Conservation (phyloP, 768 basidiomycete genomes). For the Dacryopinax primogenitus region DNA sequence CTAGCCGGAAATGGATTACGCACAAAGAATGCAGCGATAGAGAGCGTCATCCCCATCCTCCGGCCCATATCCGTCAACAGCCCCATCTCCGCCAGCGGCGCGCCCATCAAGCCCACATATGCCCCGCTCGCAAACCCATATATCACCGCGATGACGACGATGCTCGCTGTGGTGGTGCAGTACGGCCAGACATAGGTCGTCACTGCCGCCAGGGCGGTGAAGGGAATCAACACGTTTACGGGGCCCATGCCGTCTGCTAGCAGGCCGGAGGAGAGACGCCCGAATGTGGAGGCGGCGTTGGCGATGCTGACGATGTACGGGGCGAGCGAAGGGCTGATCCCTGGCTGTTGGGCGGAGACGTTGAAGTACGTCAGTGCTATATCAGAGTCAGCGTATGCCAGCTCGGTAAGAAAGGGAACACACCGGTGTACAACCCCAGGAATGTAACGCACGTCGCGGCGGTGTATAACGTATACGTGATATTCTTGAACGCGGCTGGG, state of each 20-base stretch:
- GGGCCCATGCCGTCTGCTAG: slow-evolving; percentile 33
- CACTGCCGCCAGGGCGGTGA: slow-evolving; percentile 41
- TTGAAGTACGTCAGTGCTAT: slow-evolving; percentile 20
- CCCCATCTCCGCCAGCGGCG: slow-evolving; percentile 14
- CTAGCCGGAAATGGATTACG: too few relatives aligned
- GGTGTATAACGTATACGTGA: slow-evolving; percentile 46
- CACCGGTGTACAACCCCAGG: slow-evolving; percentile 58
- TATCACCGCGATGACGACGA: slow-evolving; percentile 43
- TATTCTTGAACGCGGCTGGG: slow-evolving; percentile 37
- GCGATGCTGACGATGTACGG: slow-evolving; percentile 21
- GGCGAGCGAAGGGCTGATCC: slow-evolving; percentile 10
- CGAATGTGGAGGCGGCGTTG: slow-evolving; percentile 22
- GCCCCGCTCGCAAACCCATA: slow-evolving; percentile 57
- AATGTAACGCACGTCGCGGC: slow-evolving; percentile 43
- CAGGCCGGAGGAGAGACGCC: slow-evolving; percentile 23
- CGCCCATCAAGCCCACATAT: slow-evolving; percentile 25
- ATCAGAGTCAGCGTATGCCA: slow-evolving; percentile 12
- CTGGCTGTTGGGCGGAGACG: slow-evolving; percentile 13
- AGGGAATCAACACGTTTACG: slow-evolving; percentile 56
- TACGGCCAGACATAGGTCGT: slow-evolving; percentile 64
- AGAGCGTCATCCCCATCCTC: slow-evolving; percentile 17
- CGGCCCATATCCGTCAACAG: slow-evolving; percentile 13
- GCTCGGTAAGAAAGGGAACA: slow-evolving; percentile 17
- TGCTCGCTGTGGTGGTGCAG: slow-evolving; percentile 31
- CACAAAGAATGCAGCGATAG: slow-evolving; percentile 10